These are phyloP conservation scores for Chytriomyces sp. DNA, from an alignment of 192 early-diverging fungal genomes.

Conservation along the genomic window DNA sequence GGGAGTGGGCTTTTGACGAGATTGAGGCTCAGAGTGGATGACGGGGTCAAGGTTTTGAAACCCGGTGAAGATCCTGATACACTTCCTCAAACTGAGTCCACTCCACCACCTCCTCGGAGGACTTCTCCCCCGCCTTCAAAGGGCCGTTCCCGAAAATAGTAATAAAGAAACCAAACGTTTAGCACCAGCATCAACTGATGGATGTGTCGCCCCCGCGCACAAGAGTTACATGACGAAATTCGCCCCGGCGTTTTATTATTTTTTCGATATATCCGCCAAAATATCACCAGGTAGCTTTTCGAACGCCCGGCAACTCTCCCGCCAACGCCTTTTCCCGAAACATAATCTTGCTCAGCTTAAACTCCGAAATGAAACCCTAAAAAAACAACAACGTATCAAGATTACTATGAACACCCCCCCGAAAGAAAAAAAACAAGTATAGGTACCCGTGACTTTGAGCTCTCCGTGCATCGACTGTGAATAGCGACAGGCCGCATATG, in stretches of 20 bases:
- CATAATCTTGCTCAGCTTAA: slow-evolving; percentile 55
- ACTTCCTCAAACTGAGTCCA: no score
- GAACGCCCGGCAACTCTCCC: slow-evolving; percentile 58
- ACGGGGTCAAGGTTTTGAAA: slow-evolving; percentile 26
- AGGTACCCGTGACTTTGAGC: slow-evolving; percentile 52
- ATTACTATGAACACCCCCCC: background rate
- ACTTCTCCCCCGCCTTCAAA: no score
- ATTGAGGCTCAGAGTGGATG: slow-evolving; percentile 7
- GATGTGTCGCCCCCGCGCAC: no score
- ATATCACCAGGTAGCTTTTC: slow-evolving; percentile 50
- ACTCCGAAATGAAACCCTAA: slow-evolving; percentile 47
- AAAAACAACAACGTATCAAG: no score
- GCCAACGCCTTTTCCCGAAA: slow-evolving; percentile 55
- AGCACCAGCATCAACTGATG: no score
- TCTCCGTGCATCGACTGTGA: slow-evolving; percentile 50
- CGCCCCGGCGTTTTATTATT: background rate
- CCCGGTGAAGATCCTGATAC: background rate
- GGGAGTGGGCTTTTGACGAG: slow-evolving; percentile 27
- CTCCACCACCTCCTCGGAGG: no score
- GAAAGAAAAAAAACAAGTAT: background rate
- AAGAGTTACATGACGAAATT: no score
- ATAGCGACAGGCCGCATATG: slow-evolving; percentile 51
- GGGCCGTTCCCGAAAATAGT: no score
- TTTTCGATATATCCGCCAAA: background rate
- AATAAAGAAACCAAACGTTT: no score